Percentiles rank a stretch among this genome's conserved stretches.
Conservation (phyloP, 352 stramenopile genomes). For the Poterioochromonas sp. region DNA sequence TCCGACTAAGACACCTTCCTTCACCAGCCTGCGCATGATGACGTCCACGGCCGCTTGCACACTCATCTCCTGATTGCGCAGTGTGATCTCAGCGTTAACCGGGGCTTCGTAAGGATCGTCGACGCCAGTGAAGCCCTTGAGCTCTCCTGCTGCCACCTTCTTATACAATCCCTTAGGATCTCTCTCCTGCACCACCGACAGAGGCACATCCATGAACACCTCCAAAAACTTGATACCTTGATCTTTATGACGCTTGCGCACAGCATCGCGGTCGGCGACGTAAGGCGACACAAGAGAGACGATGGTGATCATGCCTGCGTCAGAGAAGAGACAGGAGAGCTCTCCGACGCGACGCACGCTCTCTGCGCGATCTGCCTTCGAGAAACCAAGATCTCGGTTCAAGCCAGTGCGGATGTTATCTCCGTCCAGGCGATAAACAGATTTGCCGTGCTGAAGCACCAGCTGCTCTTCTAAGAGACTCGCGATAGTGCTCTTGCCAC, state of each 20-base stretch:
- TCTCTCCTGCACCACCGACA: constrained; percentile 87
- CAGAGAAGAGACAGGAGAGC: constrained; percentile 87
- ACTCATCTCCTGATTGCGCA: constrained; percentile 85
- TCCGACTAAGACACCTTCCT: constrained; percentile 64
- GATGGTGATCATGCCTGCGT: constrained; percentile 90
- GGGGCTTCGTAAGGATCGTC: constrained; percentile 94
- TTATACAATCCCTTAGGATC: constrained; percentile 91
- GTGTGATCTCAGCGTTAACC: constrained; percentile 78
- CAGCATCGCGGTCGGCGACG: constrained; percentile 76
- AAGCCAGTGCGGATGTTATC: constrained; percentile 96
- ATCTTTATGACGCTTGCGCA: constrained; percentile 78
- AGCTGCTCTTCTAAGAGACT: constrained; percentile 88
- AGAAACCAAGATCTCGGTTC: constrained; percentile 92
- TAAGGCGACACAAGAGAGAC: constrained; percentile 94
- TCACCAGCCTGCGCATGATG: constrained; percentile 57
- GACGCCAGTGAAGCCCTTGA: constrained; percentile 97
- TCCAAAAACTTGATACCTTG: constrained; percentile 95
- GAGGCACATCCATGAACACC: constrained; percentile 93
- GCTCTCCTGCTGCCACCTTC: constrained; percentile 80
- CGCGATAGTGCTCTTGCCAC: constrained; percentile 94
- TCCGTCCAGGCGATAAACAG: constrained; percentile 92
- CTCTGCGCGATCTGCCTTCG: constrained; percentile 84
- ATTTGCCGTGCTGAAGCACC: constrained; percentile 78
- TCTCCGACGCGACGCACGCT: constrained; percentile 91
- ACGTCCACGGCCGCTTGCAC: constrained; percentile 72